phyloP scores from a whole-genome alignment of 2,329 filamentous ascomycete genomes.

The Canariomyces notabilis region DNA sequence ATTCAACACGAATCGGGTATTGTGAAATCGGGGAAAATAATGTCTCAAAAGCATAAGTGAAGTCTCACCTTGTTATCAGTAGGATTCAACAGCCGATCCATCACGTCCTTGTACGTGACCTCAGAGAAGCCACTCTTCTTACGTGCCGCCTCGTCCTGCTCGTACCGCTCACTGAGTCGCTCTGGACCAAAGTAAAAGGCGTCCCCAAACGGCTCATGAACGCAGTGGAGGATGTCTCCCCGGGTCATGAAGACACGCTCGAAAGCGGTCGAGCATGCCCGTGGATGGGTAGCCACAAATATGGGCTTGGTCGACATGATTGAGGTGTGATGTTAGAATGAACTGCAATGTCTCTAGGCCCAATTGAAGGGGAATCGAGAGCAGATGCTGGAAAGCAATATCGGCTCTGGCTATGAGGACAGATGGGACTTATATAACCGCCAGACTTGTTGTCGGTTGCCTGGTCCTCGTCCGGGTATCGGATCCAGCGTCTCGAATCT shows the following conservation, averaged over 20 bases:
- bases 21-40: background rate
- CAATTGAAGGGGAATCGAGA: background rate
- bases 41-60: background rate
- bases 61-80: conserved; percentile 67
- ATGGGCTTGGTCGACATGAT: conserved; percentile 73
- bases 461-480: too few relatives aligned
- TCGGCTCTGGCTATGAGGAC: too few relatives aligned
- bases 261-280: conserved; percentile 95
- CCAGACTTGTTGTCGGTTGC: too few relatives aligned
- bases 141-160: conserved; percentile 55
- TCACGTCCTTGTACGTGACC: conserved; percentile 70
- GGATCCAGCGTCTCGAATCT: too few relatives aligned
- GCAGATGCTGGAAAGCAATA: background rate
- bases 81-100: conserved; percentile 64
- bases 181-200: conserved; percentile 96
- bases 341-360: too few relatives aligned
- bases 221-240: conserved; percentile 70
- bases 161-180: conserved; percentile 73
- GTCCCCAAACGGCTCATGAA: conserved; percentile 96
- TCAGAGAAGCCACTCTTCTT: conserved; percentile 60
- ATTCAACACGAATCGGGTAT: too few relatives aligned
- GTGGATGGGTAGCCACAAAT: conserved; percentile 89
- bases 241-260: conserved; percentile 98
- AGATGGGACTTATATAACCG: too few relatives aligned
- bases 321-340: background rate